Evolutionary conservation across 441 rosid genomes (phyloP).

Genomic region (Bruguiera hainesii): DNA sequence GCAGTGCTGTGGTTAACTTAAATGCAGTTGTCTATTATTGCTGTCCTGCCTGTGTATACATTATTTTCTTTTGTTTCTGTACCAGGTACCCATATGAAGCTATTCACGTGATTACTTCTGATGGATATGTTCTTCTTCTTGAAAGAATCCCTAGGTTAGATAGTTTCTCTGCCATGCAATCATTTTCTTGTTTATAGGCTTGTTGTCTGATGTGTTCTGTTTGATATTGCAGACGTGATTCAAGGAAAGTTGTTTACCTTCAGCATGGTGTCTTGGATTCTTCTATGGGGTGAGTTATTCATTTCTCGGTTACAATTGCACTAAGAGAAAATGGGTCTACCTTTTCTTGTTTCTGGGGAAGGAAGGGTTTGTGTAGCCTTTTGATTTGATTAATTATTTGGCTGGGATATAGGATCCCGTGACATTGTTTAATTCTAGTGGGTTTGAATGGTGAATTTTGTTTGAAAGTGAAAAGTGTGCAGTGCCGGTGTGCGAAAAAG

Average conservation of each 20-base stretch:
- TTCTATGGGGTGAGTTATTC: slow-evolving; percentile 83
- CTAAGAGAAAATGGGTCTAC: not conserved
- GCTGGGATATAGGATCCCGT: not conserved
- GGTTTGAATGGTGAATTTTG: too few species aligned
- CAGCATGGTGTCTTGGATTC: slow-evolving; percentile 96
- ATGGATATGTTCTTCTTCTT: slow-evolving; percentile 91
- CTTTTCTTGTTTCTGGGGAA: not conserved
- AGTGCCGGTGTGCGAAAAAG: too few species aligned
- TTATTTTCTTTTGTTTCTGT: slow-evolving; percentile 12
- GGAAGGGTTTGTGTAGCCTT: not conserved
- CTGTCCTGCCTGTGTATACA: slow-evolving; percentile 6
- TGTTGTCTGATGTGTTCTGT: slow-evolving; percentile 29
- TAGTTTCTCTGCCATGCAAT: slow-evolving; percentile 17
- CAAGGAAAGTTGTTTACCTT: slow-evolving; percentile 81
- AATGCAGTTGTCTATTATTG: slow-evolving; percentile 7
- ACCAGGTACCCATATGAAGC: slow-evolving; percentile 96
- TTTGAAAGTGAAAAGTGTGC: too few species aligned
- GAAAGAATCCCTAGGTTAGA: slow-evolving; percentile 94
- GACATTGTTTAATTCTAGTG: too few species aligned
- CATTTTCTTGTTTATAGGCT: slow-evolving; percentile 10
- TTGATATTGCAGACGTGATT: slow-evolving; percentile 67
- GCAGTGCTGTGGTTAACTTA: slow-evolving; percentile 10
- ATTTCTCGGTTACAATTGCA: not conserved
- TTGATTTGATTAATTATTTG: not conserved
- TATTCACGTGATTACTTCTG: slow-evolving; percentile 77